A percentile compares a stretch with the other conserved stretches of the same genome.
Conservation (phyloP, 225 moss, liverwort and hornwort genomes). For the Polytrichum formosum region DNA sequence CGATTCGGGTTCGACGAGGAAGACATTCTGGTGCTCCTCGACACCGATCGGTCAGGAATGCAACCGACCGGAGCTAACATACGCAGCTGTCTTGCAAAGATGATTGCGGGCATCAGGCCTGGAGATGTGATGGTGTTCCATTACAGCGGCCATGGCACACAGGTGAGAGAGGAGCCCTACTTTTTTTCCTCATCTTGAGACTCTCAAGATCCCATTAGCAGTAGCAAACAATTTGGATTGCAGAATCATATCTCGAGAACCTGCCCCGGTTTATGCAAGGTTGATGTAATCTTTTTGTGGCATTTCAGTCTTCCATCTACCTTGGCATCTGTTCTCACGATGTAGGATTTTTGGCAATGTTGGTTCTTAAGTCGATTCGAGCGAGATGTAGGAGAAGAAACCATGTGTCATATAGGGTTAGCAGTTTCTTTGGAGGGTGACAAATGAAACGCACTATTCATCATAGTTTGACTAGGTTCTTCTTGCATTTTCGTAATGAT, state of each 20-base stretch:
- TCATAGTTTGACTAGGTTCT: no score
- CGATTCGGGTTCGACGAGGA: slow-evolving; percentile 32
- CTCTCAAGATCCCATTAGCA: slow-evolving; percentile 4
- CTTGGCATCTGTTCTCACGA: neutral
- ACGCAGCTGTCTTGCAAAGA: slow-evolving; percentile 4
- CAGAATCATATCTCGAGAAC: neutral
- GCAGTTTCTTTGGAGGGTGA: no score
- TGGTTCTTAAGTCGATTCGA: neutral
- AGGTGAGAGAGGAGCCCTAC: slow-evolving; percentile 25
- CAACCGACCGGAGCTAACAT: slow-evolving; percentile 38
- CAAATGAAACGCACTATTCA: no score
- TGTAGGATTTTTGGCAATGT: neutral
- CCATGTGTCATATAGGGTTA: no score
- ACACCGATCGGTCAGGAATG: slow-evolving; percentile 11
- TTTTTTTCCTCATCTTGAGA: slow-evolving; percentile 25
- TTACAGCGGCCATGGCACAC: slow-evolving; percentile 41
- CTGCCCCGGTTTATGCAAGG: neutral
- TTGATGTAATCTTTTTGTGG: neutral
- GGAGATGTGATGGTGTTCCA: slow-evolving; percentile 38
- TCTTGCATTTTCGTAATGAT: no score
- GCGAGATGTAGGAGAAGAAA: no score
- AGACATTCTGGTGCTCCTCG: slow-evolving; percentile 26
- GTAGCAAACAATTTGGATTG: neutral
- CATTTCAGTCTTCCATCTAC: neutral
- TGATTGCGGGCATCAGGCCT: slow-evolving; percentile 9